Base-by-base conservation (phyloP, 2,329 filamentous ascomycete species). In the Herpomyces periplanetae region DNA sequence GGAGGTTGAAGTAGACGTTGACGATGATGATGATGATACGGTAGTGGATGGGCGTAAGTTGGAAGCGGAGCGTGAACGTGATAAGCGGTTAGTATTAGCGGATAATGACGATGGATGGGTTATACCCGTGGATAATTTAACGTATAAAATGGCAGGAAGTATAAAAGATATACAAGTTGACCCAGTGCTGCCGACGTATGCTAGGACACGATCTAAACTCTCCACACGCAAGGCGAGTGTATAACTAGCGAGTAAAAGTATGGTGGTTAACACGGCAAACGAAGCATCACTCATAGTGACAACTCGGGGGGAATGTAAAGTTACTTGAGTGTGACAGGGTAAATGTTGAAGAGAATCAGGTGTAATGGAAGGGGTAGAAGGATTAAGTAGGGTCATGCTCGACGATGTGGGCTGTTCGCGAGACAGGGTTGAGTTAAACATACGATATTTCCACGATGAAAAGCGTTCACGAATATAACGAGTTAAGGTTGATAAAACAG, bases 81-180 rank as follows among this genome's bases (percentile, higher is more conserved):
- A n/a, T n/a, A n/a, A n/a, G n/a, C n/a, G n/a, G n/a, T n/a, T n/a
- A n/a, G n/a, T n/a, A n/a, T n/a, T n/a, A n/a, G n/a, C n/a, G n/a
- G n/a, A n/a, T n/a, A n/a, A n/a, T n/a, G n/a, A n/a, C n/a, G n/a
- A n/a, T n/a, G n/a, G n/a, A n/a, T n/a, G n/a, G n/a, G n/a, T n/a
- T n/a, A n/a, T n/a, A n/a, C n/a, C n/a, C n/a, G 68, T 58, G 6
- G 69, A 84, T 24, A 96, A 91, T 40, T 91, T 91, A 43, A 91
- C 96, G 39, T 91, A 96, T 38, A 96, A 96, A 3, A 96, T 41
- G 0, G 80, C 80, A 0, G 80, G 80, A 1, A 96, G 49, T 27
- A 96, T 91, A 35, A 96, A 96, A 25, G 68, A 85, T 30, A 96
- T 96, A 24, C 68, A 69, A 0, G 80, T 96, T 19, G 63, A 75